Evolutionary conservation across 1,139 yeast genomes (phyloP).

Genomic region (Suzukiozyma palmioleophila): DNA sequence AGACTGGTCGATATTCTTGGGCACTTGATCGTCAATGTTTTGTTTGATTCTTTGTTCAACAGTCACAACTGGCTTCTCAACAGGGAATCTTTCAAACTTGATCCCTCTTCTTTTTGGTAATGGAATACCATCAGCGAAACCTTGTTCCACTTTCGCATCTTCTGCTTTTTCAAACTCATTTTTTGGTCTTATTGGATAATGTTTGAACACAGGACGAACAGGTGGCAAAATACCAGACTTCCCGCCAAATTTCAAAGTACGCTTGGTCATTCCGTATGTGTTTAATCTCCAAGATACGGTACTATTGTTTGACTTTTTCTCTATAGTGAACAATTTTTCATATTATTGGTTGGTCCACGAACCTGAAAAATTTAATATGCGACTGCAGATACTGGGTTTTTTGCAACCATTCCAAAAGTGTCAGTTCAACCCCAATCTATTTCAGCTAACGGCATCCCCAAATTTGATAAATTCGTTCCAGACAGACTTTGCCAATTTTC

Average conservation of each 20-base stretch:
- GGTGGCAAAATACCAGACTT: conserved; percentile 82
- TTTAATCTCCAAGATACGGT: too few species aligned
- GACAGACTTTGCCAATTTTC: conserved; percentile 54
- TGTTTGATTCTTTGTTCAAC: conserved; percentile 54
- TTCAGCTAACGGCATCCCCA: conserved; percentile 47
- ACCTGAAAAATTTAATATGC: neutral
- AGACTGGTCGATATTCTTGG: conserved; percentile 29
- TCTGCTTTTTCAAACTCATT: conserved; percentile 28
- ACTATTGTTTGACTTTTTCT: neutral
- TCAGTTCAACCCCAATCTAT: neutral
- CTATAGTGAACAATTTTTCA: conserved; percentile 1
- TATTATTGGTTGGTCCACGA: neutral
- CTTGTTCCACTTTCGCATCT: conserved; percentile 49
- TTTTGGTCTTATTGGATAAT: conserved; percentile 54
- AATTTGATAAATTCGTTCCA: conserved; percentile 55
- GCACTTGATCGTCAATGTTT: conserved; percentile 42
- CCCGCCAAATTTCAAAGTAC: conserved; percentile 50
- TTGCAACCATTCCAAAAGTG: neutral
- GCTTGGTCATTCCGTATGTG: conserved; percentile 41
- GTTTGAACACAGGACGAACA: conserved; percentile 66
- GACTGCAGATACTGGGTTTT: neutral
- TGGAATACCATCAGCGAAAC: conserved; percentile 72
- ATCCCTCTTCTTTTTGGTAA: conserved; percentile 64
- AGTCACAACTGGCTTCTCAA: conserved; percentile 50
- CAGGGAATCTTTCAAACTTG: conserved; percentile 34